Base-by-base conservation (phyloP, 129 eudicot genomes). In the Arctium minus region DNA sequence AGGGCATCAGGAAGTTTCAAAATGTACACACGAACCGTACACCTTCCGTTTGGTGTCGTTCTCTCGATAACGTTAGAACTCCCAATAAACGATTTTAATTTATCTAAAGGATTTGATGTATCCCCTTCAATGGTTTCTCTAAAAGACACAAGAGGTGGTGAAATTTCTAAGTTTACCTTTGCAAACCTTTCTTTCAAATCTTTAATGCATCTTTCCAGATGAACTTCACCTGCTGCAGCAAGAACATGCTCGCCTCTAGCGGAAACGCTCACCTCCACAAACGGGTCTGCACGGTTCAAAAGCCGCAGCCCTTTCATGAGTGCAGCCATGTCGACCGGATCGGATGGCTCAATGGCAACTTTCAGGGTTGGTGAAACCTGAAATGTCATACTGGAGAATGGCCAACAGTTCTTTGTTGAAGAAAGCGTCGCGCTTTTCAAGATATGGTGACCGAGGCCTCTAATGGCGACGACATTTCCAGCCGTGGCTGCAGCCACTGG, bases 211-310 rank as follows among this genome's bases (percentile, higher is more conserved):
- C 99, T 89, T 86, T 96, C 98, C 17, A 96, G 83, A 83, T 96
- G 99, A 81, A 96, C 98, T 85, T 96, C 99, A 72, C 99, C 99
- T 62, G 99, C 99, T 38, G 99, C 97, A 74, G 99, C 91, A 84
- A 96, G 97, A 62, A 96, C 98, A 76, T 96, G 98, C 86, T 96
- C 99, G 17, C 99, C 99, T 85, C 97, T 89, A 44, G 93, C 85
- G 82, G 98, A 96, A 77, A 96, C 92, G 72, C 97, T 85, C 35
- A 96, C 94, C 87, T 96, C 99, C n/a, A 96, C 98, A 88, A 93
- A 96, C 5, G 99, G 99, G 81, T 96, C 98, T 8, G 98, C 98
- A 44, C 94, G 95, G 62, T 96, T 96, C 8, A 96, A 72, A n/a
- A 91, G 94, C 84, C 97, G 88, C 50, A 96, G 86, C 18, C 99